Evolutionary conservation across 164 flowering plant genomes (phyloP), one percentile per base, ranked within the genome.

Genomic region (Berberis vulgaris): DNA sequence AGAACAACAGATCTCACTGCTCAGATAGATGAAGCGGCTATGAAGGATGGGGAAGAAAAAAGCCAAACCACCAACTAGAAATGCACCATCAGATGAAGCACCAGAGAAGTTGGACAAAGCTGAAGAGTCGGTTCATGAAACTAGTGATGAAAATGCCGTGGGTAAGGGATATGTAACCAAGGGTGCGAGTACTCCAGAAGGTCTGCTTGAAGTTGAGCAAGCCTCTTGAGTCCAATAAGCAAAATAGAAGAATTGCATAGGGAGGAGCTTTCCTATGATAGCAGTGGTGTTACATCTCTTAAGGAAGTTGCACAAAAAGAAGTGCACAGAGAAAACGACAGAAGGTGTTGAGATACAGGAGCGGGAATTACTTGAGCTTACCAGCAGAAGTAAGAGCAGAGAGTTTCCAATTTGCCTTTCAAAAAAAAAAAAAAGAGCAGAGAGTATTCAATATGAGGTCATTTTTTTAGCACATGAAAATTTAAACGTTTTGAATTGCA

Each of bases 1-100:
- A 43, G 54, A 65, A 50, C 61, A 53, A 58, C 26, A 71, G 64
- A 12, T 38, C 55, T 60, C 7, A 60, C 54, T 54, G 60, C 61
- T 41, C 39, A 65, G 13, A 59, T 43, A 43, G 69, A 67, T 52
- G 45, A 11, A 52, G 56, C 59, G n/a, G 54, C 39, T 39, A 49
- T 39, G 43, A 64, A 64, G 41, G 65, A 52, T 6, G 68, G 47
- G 5, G 62, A 67, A 62, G 65, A 54, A 62, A 45, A 62, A 44
- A 8, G 47, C 45, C 49, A 57, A n/a, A 44, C 58, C 52, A 66
- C 47, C 55, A 39, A 55, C 49, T 11, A 54, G 26, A 45, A 60
- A 43, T 12, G 52, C 56, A 58, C 47, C 57, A 59, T 59, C 63
- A 43, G 61, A 74, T 65, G 77, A 68, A 70, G 64, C 49, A 40